phyloP scores from a whole-genome alignment of 345 rosid species.

The Eucalyptus virginea region DNA sequence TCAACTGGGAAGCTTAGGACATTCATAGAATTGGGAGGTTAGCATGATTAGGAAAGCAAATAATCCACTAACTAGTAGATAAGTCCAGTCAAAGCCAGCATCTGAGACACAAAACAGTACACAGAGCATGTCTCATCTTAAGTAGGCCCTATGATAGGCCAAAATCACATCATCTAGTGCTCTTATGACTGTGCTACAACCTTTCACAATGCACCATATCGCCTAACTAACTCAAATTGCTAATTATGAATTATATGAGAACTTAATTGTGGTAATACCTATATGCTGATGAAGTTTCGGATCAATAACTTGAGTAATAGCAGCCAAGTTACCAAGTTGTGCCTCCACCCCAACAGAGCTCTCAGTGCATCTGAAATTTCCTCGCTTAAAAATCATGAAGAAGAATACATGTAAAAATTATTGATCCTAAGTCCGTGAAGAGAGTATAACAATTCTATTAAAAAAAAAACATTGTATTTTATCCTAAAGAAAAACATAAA shows the following conservation, averaged over 20 bases:
- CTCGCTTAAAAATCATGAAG: conserved; percentile 47
- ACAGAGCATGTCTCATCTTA: background rate
- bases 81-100: background rate
- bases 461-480: background rate
- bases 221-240: background rate
- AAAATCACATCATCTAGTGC: background rate
- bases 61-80: background rate
- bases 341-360: conserved; percentile 91
- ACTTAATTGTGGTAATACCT: conserved; percentile 28
- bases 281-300: conserved; percentile 97
- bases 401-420: background rate
- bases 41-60: background rate
- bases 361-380: conserved; percentile 86
- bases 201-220: background rate
- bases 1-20: background rate
- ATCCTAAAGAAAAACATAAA: background rate
- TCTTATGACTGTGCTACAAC: background rate
- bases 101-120: background rate
- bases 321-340: conserved; percentile 77
- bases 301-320: conserved; percentile 82
- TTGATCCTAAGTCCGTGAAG: background rate
- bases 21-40: background rate
- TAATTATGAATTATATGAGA: background rate
- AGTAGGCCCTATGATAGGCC: background rate
- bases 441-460: background rate